phyloP scores from a whole-genome alignment of 164 flowering plant species.

The Stephania yunnanensis region DNA sequence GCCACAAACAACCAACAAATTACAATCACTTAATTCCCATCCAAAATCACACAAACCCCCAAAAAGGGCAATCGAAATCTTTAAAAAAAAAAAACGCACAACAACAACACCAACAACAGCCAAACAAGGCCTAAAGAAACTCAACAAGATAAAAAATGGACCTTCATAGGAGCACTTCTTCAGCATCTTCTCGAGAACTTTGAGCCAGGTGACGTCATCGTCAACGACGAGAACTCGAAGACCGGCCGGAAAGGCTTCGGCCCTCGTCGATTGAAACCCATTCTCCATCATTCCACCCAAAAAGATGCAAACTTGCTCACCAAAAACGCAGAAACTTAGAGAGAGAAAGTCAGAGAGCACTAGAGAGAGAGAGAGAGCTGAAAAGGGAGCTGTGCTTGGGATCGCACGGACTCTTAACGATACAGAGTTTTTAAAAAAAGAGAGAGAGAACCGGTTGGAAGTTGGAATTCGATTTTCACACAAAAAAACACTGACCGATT shows the following conservation, averaged over 20 bases:
- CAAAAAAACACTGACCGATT: no score
- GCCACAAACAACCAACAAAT: not conserved
- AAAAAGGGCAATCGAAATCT: not conserved
- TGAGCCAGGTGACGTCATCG: slow-evolving; percentile 76
- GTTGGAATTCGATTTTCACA: no score
- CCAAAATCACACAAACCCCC: not conserved
- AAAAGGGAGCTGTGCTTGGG: slow-evolving; percentile 1
- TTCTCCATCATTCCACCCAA: slow-evolving; percentile 25
- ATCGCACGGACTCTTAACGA: slow-evolving; percentile 6
- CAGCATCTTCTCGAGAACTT: slow-evolving; percentile 81
- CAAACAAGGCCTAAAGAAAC: not conserved
- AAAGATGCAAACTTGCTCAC: not conserved
- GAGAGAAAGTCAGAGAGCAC: no score
- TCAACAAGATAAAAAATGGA: not conserved
- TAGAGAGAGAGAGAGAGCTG: not conserved
- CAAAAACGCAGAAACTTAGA: not conserved
- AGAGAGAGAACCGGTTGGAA: not conserved
- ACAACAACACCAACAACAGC: not conserved
- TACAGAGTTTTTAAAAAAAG: not conserved
- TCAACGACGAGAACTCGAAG: slow-evolving; percentile 78
- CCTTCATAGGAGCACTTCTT: slow-evolving; percentile 70
- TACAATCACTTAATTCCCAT: not conserved
- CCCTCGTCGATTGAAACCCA: slow-evolving; percentile 41
- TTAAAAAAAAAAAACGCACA: not conserved
- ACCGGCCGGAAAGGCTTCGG: slow-evolving; percentile 60